These are phyloP conservation scores for Penicillium steckii DNA, from an alignment of 495 filamentous ascomycete species.

Conservation along the genomic window DNA sequence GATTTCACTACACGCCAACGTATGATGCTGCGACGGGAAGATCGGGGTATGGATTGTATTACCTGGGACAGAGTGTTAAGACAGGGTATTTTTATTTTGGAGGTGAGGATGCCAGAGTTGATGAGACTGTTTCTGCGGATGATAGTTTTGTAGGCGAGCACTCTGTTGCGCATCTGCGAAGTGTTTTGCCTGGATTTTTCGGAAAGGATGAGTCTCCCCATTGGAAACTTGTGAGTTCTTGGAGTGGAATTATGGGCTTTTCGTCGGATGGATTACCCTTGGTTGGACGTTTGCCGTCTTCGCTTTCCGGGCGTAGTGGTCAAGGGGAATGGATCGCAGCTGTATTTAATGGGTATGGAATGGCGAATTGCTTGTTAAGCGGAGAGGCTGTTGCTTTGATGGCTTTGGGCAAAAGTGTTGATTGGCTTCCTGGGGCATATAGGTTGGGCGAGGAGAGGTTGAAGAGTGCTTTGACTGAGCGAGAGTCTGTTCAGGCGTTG, in stretches of 20 bases:
- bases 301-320: slow-evolving; percentile 38
- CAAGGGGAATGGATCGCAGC: slow-evolving; percentile 55
- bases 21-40: slow-evolving; percentile 16
- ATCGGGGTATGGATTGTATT: slow-evolving; percentile 69
- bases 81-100: slow-evolving; percentile 43
- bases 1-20: slow-evolving; percentile 30
- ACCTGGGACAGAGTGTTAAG: slow-evolving; percentile 66
- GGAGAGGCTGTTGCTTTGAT: slow-evolving; percentile 60
- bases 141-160: slow-evolving; percentile 47
- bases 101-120: slow-evolving; percentile 61
- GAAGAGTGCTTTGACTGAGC: slow-evolving; percentile 12
- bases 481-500: slow-evolving; percentile 13
- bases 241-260: slow-evolving; percentile 85
- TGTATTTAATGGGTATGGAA: slow-evolving; percentile 76
- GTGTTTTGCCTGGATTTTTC: slow-evolving; percentile 35
- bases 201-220: slow-evolving; percentile 27
- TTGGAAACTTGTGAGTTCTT: slow-evolving; percentile 51
- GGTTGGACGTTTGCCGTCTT: slow-evolving; percentile 64
- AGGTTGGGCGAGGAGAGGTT: slow-evolving; percentile 21
- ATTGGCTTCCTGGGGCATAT: slow-evolving; percentile 26
- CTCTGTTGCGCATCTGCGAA: slow-evolving; percentile 27
- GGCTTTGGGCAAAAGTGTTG: slow-evolving; percentile 14
- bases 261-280: slow-evolving; percentile 65
- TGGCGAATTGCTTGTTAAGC: slow-evolving; percentile 72
- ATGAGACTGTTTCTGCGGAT: slow-evolving; percentile 53